Evolutionary conservation across 371 early-diverging fungal species (phyloP).

Genomic region (Dichotomocladium elegans): DNA sequence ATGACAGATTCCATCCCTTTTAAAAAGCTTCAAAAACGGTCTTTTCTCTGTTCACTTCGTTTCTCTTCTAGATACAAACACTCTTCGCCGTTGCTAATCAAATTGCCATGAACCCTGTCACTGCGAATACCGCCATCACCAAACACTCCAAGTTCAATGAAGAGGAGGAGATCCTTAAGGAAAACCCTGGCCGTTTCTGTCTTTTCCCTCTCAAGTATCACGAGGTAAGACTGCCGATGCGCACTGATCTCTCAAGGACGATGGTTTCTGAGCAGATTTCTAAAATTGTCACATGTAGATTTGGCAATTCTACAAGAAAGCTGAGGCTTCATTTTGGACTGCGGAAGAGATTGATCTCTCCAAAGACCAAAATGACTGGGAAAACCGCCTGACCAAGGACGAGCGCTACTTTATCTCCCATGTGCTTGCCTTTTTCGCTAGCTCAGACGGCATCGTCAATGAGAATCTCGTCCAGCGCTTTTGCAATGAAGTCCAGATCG

Average conservation of each 20-base stretch:
- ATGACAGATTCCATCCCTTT: not conserved
- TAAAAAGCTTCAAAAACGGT: not conserved
- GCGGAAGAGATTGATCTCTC: slow-evolving; percentile 99
- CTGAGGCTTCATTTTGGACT: slow-evolving; percentile 99
- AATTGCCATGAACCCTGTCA: slow-evolving; percentile 6
- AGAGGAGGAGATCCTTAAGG: slow-evolving; percentile 47
- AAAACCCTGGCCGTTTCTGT: slow-evolving; percentile 86
- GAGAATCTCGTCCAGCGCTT: slow-evolving; percentile 98
- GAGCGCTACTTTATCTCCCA: slow-evolving; percentile 97
- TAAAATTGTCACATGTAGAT: slow-evolving; percentile 46
- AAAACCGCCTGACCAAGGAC: slow-evolving; percentile 83
- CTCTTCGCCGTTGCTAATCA: slow-evolving; percentile 1
- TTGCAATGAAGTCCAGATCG: slow-evolving; percentile 96
- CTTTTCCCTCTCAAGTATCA: slow-evolving; percentile 96
- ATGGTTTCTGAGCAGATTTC: not conserved
- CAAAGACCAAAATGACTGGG: slow-evolving; percentile 96
- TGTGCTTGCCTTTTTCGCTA: slow-evolving; percentile 99
- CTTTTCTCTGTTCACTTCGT: not conserved
- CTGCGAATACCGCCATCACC: not conserved
- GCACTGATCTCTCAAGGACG: not conserved
- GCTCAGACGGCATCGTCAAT: slow-evolving; percentile 99
- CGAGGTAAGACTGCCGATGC: slow-evolving; percentile 53
- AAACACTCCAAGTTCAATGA: slow-evolving; percentile 10
- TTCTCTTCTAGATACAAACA: not conserved
- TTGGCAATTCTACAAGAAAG: slow-evolving; percentile 99